phyloP scores from a whole-genome alignment of 345 rosid genomes.

The Lenwebbia sp. region DNA sequence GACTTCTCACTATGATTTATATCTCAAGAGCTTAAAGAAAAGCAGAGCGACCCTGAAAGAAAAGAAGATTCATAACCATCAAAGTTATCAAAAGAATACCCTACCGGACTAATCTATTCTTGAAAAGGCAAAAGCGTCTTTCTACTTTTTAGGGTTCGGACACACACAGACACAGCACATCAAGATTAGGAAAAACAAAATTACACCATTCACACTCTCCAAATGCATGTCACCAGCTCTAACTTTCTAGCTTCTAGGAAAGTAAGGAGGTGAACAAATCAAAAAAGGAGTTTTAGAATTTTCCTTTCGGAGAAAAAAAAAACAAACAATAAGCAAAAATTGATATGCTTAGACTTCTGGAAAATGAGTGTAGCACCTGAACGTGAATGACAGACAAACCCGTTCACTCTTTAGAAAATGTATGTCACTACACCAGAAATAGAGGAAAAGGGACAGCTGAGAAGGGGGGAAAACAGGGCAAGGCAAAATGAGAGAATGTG shows the following conservation, averaged over 20 bases:
- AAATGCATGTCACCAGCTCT: not conserved
- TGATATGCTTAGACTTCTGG: not conserved
- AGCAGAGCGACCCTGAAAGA: slow-evolving; percentile 18
- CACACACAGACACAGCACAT: not conserved
- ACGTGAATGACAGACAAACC: not conserved
- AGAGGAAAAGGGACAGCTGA: not conserved
- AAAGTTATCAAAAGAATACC: not conserved
- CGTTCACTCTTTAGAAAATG: not conserved
- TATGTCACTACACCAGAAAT: not conserved
- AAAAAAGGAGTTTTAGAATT: not conserved
- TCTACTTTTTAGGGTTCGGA: not conserved
- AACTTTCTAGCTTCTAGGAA: not conserved
- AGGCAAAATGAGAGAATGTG: not conserved
- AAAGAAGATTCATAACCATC: not conserved
- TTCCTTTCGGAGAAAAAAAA: not conserved
- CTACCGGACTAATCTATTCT: not conserved
- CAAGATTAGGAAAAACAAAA: not conserved
- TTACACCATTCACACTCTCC: not conserved
- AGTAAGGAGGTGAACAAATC: not conserved
- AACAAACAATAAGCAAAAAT: not conserved
- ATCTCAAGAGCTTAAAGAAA: not conserved
- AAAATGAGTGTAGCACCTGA: not conserved
- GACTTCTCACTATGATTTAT: not conserved
- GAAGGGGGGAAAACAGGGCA: not conserved
- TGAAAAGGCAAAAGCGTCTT: not conserved